Evolutionary conservation across 2,329 filamentous ascomycete genomes (phyloP), one percentile per base, ranked within the genome.

Genomic region (Epichloe scottii): DNA sequence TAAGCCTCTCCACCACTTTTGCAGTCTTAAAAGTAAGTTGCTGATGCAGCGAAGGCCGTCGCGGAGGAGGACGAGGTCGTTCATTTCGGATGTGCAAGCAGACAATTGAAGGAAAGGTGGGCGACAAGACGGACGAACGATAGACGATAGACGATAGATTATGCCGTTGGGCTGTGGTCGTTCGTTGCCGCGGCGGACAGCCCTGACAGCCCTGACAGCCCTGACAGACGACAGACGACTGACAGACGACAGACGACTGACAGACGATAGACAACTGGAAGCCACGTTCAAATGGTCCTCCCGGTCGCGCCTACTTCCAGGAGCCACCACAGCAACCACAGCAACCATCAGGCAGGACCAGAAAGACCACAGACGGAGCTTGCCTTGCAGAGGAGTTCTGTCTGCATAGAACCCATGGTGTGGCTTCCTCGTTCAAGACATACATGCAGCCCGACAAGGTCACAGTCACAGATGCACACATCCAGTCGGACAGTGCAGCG

Each of bases 91-190:
- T 50, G 48, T 17, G 33, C 40, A 39, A 33, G 40, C 33, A 41
- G 48, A 41, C 44, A 40, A 37, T 33, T 48, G 23, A 33, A 40
- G 30, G n/a, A 6, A 21, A 17, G 39, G 39, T 43, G 12, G 45
- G 8, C 11, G 23, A 11, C 12, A 3, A 17, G 26, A 41, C 12
- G 39, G 17, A 35, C n/a, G 17, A 33, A 50, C 15, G 23, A 11
- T 45, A 23, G 42, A 23, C 7, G 19, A 7, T 11, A 10, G 44
- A 37, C 17, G 17, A 10, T 39, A 12, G 23, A 40, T n/a, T 26
- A 42, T n/a, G n/a, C n/a, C 26, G 47, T 49, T 35, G 47, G 38
- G 39, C 30, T 35, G 46, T 48, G 37, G 45, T 33, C 45, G 45
- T 46, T 35, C 35, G 35, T 30, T 17, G 23, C 35, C 39, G 37